Evolutionary conservation across 2,329 filamentous ascomycete genomes (phyloP).

Genomic region (Tolypocladium capitatum): DNA sequence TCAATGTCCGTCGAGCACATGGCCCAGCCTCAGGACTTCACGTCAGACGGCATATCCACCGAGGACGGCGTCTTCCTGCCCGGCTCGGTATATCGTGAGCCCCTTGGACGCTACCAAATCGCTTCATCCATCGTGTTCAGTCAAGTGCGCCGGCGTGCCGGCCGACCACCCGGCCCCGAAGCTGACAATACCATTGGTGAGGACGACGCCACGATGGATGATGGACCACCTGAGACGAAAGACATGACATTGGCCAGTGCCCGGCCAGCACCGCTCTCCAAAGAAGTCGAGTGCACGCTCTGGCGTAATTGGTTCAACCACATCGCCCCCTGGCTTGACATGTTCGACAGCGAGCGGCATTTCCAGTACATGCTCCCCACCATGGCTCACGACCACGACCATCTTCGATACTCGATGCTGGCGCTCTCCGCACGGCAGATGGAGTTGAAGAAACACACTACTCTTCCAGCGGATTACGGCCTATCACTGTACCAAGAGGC

Average conservation of each 20-base stretch:
- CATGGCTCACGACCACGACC: conserved; percentile 27
- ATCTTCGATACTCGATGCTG: conserved; percentile 34
- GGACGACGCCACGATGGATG: too few species aligned
- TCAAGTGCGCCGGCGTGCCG: conserved; percentile 18
- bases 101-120: conserved; percentile 31
- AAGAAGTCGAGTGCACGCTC: conserved; percentile 18
- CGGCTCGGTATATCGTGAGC: conserved; percentile 31
- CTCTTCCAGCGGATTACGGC: conserved; percentile 23
- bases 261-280: conserved; percentile 6
- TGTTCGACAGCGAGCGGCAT: conserved; percentile 34
- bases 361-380: conserved; percentile 34
- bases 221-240: too few species aligned
- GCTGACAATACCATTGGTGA: too few species aligned
- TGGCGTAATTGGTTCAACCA: conserved; percentile 30
- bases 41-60: conserved; percentile 13
- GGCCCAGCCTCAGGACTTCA: conserved; percentile 16
- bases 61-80: conserved; percentile 31
- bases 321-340: conserved; percentile 34
- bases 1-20: conserved; percentile 10
- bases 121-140: conserved; percentile 25
- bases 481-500: conserved; percentile 36
- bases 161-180: too few species aligned
- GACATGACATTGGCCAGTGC: too few species aligned
- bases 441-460: conserved; percentile 25
- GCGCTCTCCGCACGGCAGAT: conserved; percentile 38